Evolutionary conservation across 768 basidiomycete species (phyloP).

Genomic region (Myochromella boudieri): DNA sequence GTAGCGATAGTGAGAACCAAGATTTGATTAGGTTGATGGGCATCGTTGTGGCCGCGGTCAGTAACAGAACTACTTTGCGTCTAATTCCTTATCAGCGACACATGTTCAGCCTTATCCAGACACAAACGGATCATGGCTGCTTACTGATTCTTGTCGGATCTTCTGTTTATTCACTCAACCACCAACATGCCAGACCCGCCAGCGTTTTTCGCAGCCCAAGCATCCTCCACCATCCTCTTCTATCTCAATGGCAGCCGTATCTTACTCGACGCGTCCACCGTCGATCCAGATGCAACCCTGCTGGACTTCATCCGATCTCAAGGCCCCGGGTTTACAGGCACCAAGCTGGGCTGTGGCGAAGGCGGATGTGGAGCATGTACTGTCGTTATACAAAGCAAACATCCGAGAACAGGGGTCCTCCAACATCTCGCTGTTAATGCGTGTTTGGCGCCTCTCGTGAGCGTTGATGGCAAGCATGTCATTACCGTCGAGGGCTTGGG

Average conservation of each 20-base stretch:
- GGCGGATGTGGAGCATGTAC: conserved; percentile 18
- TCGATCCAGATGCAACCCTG: conserved; percentile 17
- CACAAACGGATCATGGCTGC: no score
- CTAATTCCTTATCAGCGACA: no score
- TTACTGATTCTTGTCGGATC: no score
- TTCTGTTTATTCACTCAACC: no score
- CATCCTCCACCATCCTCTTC: conserved; percentile 14
- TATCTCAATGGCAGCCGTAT: conserved; percentile 18
- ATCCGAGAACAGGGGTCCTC: conserved; percentile 12
- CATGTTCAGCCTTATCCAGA: no score
- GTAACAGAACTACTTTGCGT: no score
- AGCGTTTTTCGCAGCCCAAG: conserved; percentile 3
- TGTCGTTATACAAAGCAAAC: conserved; percentile 17
- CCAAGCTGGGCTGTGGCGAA: conserved; percentile 16
- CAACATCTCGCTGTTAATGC: conserved; percentile 16
- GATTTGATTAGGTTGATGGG: no score
- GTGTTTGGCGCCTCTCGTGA: conserved; percentile 16
- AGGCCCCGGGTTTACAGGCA: conserved; percentile 17
- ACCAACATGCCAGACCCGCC: not conserved
- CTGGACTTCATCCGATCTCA: conserved; percentile 19
- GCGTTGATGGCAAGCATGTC: conserved; percentile 17
- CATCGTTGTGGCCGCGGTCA: no score
- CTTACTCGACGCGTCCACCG: conserved; percentile 10
- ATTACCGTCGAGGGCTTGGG: conserved; percentile 17
- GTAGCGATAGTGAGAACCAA: no score